Evolutionary conservation across 208 protist genomes (phyloP), one percentile per base, ranked within the genome.

Genomic region (Acanthamoeba sp.): DNA sequence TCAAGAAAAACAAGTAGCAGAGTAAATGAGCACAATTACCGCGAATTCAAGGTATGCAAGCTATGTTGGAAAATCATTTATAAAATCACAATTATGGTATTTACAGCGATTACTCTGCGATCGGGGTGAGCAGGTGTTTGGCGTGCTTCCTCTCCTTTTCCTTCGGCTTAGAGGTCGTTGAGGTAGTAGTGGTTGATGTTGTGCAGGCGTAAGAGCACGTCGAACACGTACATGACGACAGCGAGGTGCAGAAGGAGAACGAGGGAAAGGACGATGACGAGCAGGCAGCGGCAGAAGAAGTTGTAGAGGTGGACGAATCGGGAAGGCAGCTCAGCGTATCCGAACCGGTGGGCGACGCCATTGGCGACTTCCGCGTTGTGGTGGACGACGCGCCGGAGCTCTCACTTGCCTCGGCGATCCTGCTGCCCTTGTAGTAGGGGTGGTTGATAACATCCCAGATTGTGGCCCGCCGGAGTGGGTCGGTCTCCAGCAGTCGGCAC

Each of bases 381-480:
- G 71, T 82, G 24, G 71, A 48, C 14, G 62, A 48, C 71, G 71
- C 14, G 38, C 38, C 71, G 71, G 2, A 20, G 62, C 62, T 29
- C 29, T 12, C 20, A 24, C 55, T 62, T 27, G 20, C 62, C 55
- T 62, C 24, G 55, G 29, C 18, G 36, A 7, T 42, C 16, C 29
- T n/a, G 34, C 71, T 36, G 71, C 71, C 32, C 71, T 45, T 89
- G 50, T 64, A 89, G 29, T 42, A 89, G 16, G 82, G 82, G 29
- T 89, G 82, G 82, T 89, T 89, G 50, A 89, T 55, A 9, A 89
- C 82, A 22, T 89, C 82, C 50, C 52, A 89, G 50, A 89, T 89
- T 20, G 82, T 89, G 29, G 82, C 82, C 29, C 82, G n/a, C 29
- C 50, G 12, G 24, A 89, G 82, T 18, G 82, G 82, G 14, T 89